phyloP scores from a whole-genome alignment of 164 flowering plant genomes.

The Chloranthus sessilifolius region DNA sequence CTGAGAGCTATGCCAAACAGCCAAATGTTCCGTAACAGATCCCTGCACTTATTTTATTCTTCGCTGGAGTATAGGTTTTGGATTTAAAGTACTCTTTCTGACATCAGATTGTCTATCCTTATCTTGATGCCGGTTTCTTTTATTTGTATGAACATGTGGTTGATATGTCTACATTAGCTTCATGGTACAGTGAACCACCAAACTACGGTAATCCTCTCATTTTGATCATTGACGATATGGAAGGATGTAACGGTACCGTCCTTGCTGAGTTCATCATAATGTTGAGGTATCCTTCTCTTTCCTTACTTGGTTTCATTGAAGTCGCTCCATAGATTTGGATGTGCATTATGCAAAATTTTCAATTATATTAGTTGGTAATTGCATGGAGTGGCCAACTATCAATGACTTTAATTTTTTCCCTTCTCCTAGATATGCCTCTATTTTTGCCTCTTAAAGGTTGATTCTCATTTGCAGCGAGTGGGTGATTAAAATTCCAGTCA shows the following conservation, averaged over 20 bases:
- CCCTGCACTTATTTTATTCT: too few relatives aligned
- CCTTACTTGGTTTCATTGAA: too few relatives aligned
- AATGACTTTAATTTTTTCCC: neutral
- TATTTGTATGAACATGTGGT: slow-evolving; percentile 38
- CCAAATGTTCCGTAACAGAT: too few relatives aligned
- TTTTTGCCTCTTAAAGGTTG: slow-evolving; percentile 3
- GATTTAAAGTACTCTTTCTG: too few relatives aligned
- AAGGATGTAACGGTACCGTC: slow-evolving; percentile 65
- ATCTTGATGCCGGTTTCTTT: too few relatives aligned
- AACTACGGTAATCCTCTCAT: slow-evolving; percentile 48
- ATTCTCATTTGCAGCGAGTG: slow-evolving; percentile 52
- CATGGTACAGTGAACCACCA: slow-evolving; percentile 74
- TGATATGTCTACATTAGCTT: slow-evolving; percentile 67
- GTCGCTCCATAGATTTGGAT: neutral
- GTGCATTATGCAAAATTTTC: too few relatives aligned
- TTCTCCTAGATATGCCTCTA: neutral
- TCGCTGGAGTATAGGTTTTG: too few relatives aligned
- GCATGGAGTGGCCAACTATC: neutral
- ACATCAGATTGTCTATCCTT: too few relatives aligned
- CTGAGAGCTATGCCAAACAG: too few relatives aligned
- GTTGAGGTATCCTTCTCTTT: slow-evolving; percentile 48
- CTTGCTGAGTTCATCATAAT: slow-evolving; percentile 72
- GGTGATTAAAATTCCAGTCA: slow-evolving; percentile 70
- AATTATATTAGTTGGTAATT: neutral
- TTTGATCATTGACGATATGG: slow-evolving; percentile 73